A percentile compares a stretch with the other conserved stretches of the same genome.
phyloP scores from a whole-genome alignment of 768 basidiomycete species.

The Kwoniella sp. region DNA sequence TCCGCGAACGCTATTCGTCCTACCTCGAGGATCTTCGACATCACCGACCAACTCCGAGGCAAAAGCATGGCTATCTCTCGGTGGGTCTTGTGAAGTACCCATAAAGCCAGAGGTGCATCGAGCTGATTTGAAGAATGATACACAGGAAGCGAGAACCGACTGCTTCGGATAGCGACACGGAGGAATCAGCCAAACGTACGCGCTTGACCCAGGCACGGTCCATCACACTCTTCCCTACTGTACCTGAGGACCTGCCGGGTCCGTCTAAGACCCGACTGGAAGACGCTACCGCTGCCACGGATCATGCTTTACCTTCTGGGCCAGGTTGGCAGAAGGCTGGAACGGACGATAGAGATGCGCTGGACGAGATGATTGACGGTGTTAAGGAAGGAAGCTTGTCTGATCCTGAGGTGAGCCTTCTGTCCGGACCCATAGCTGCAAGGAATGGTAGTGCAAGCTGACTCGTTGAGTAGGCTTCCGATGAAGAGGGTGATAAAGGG shows the following conservation, averaged over 20 bases:
- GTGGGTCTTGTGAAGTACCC: constrained; percentile 16
- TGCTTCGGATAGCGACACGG: constrained; percentile 48
- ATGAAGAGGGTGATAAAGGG: constrained; percentile 20
- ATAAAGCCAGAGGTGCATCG: not conserved
- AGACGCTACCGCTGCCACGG: constrained; percentile 21
- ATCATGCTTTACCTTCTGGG: constrained; percentile 29
- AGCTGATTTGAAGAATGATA: not conserved
- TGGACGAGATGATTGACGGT: constrained; percentile 51
- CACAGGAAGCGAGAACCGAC: constrained; percentile 40
- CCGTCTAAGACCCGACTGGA: not conserved
- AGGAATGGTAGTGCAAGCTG: no score
- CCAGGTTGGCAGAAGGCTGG: constrained; percentile 36
- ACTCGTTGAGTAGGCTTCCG: not conserved
- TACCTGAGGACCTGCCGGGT: constrained; percentile 1
- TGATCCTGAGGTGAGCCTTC: constrained; percentile 21
- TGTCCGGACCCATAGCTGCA: not conserved
- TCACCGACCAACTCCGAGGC: constrained; percentile 31
- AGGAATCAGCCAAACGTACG: constrained; percentile 31
- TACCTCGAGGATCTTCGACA: constrained; percentile 32
- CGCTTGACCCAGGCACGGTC: constrained; percentile 12
- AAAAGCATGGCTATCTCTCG: constrained; percentile 35
- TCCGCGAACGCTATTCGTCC: constrained; percentile 20
- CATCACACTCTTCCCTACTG: constrained; percentile 16
- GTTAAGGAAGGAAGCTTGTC: constrained; percentile 16
- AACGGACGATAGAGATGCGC: constrained; percentile 31